phyloP scores from a whole-genome alignment of 1,139 yeast genomes.

The Candida albicans region DNA sequence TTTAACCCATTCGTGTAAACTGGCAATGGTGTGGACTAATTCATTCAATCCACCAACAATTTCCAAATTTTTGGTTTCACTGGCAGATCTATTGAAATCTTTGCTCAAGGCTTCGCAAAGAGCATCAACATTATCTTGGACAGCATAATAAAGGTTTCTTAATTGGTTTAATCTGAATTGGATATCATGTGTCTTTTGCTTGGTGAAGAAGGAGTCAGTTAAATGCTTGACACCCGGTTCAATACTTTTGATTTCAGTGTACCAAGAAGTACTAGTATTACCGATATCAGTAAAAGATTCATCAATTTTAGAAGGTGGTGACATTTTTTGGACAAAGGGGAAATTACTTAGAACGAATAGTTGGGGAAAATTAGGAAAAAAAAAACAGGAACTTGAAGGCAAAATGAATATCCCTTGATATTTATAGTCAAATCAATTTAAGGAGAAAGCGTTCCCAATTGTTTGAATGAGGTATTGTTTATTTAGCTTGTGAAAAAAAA shows the following conservation, averaged over 20 bases:
- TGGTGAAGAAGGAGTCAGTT: conserved; percentile 41
- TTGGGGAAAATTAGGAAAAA: neutral
- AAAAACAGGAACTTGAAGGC: neutral
- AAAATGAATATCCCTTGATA: neutral
- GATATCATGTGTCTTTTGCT: conserved; percentile 54
- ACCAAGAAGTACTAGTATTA: conserved; percentile 16
- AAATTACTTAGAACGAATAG: neutral
- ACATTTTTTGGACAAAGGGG: conserved; percentile 1
- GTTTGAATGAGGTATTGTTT: neutral
- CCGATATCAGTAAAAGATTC: conserved; percentile 13
- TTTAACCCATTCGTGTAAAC: conserved; percentile 61
- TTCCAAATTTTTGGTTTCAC: conserved; percentile 66
- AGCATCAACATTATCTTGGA: conserved; percentile 58
- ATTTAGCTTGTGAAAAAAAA: conserved; percentile 1
- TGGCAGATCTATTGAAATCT: conserved; percentile 66
- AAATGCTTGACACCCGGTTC: conserved; percentile 46
- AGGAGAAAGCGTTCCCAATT: no score
- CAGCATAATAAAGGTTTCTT: conserved; percentile 64
- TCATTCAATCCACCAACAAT: conserved; percentile 53
- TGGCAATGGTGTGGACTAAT: conserved; percentile 57
- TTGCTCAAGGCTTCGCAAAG: conserved; percentile 57
- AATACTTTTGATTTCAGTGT: conserved; percentile 54
- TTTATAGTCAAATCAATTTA: no score
- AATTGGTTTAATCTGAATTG: conserved; percentile 63
- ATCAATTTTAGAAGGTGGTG: conserved; percentile 10